Evolutionary conservation across 23 red algal species (phyloP), one percentile per base, ranked within the genome.

Genomic region (Chondrus crispus): DNA sequence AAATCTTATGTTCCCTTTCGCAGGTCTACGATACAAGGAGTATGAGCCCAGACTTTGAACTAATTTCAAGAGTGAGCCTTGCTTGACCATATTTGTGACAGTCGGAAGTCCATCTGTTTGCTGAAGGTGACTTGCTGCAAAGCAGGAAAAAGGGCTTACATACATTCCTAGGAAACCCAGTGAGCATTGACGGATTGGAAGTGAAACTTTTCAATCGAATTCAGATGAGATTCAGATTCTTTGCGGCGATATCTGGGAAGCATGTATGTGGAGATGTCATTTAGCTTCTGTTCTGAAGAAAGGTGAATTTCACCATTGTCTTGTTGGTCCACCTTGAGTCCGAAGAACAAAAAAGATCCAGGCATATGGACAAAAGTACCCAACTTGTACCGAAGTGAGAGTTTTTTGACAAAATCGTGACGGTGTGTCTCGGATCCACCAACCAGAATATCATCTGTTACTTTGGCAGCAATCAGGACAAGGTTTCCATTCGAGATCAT

Each of bases 321-420:
- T 32, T 22, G 26, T 38, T 77, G 22, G 20, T 20, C 2, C n/a
- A 77, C 9, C 10, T 35, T 20, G 26, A 24, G 22, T 48, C 71
- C 71, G 43, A 77, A 76, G 38, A 46, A 77, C 26, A 77, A 48
- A 77, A 77, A 77, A 13, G 71, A 77, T 26, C 71, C 71, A 40
- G 71, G 1, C 1, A 20, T 77, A 1, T 2, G 71, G 37, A 37
- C 28, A 44, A 77, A 26, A 38, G 71, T 77, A 26, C 71, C 1
- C 32, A 77, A 39, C 24, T 77, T 38, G 43, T 77, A 48, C 24
- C n/a, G 32, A 20, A 22, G 26, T 35, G 37, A 16, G 43, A 77
- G 71, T 37, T 24, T 26, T 20, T 47, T 22, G 38, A 46, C 38
- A 77, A 1, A 77, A 26, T 37, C 32, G 43, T 22, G 44, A 39